Conservation (phyloP, 495 filamentous ascomycete genomes). For the Pseudoneurospora amorphoporcata region DNA sequence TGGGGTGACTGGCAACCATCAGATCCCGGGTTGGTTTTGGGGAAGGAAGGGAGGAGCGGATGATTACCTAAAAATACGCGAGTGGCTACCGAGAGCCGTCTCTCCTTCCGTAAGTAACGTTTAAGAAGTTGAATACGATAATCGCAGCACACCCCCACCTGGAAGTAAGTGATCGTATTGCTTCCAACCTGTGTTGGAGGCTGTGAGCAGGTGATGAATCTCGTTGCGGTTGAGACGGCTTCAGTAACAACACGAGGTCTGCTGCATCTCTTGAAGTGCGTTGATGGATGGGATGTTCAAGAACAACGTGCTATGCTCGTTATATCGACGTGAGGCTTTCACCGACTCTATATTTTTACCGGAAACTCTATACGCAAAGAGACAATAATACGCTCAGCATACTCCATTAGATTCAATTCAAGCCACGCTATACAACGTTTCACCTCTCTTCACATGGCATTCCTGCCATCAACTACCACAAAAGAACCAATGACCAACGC, state of each 20-base stretch:
- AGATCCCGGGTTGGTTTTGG: not conserved
- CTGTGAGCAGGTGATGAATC: not conserved
- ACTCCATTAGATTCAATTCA: not conserved
- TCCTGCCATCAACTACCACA: not conserved
- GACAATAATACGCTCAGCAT: not conserved
- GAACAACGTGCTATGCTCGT: not conserved
- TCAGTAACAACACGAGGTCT: not conserved
- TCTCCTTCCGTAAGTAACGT: not conserved
- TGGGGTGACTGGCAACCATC: not conserved
- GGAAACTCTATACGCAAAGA: not conserved
- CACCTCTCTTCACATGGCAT: not conserved
- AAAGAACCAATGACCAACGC: not conserved
- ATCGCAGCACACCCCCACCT: not conserved
- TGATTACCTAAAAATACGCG: not conserved
- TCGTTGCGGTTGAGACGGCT: not conserved
- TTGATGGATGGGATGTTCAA: not conserved
- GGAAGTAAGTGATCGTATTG: not conserved
- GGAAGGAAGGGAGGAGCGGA: not conserved
- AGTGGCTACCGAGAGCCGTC: not conserved
- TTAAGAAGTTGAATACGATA: not conserved
- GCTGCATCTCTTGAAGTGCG: not conserved
- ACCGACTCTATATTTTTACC: too few species aligned
- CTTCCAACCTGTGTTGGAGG: not conserved
- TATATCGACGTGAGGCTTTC: not conserved
- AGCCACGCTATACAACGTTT: not conserved